Evolutionary conservation across 208 protist species (phyloP).

Genomic region (Strigomonas galati): DNA sequence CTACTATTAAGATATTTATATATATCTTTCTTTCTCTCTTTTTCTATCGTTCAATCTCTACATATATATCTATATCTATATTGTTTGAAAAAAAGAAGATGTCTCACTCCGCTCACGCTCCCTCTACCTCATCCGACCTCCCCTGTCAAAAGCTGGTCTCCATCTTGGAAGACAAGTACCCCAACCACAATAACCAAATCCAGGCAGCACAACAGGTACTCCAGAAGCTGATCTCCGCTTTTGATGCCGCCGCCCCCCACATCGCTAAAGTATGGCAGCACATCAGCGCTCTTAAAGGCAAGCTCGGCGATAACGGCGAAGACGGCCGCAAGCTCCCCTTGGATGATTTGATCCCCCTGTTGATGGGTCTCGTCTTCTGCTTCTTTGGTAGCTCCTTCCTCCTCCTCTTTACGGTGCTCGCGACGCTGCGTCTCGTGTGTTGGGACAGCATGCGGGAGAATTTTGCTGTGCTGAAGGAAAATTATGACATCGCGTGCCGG

Average conservation of each 20-base stretch:
- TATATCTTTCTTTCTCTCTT: too few relatives aligned
- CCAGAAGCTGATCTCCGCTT: constrained; percentile 13
- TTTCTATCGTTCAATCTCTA: constrained; percentile 4
- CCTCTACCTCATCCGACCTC: background rate
- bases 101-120: background rate
- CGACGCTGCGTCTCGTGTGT: constrained; percentile 66
- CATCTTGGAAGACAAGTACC: constrained; percentile 36
- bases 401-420: constrained; percentile 63
- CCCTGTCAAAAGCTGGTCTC: background rate
- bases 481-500: constrained; percentile 58
- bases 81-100: background rate
- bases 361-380: constrained; percentile 64
- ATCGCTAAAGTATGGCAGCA: constrained; percentile 22
- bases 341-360: constrained; percentile 37
- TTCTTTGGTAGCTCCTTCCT: constrained; percentile 84
- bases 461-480: constrained; percentile 38
- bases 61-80: background rate
- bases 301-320: background rate
- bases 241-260: constrained; percentile 27
- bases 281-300: background rate
- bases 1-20: constrained; percentile 3
- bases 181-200: constrained; percentile 30
- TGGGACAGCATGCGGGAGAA: constrained; percentile 55
- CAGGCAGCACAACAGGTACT: constrained; percentile 20
- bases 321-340: constrained; percentile 19